Base-by-base conservation (phyloP, 441 rosid genomes). In the Populus hybrid region DNA sequence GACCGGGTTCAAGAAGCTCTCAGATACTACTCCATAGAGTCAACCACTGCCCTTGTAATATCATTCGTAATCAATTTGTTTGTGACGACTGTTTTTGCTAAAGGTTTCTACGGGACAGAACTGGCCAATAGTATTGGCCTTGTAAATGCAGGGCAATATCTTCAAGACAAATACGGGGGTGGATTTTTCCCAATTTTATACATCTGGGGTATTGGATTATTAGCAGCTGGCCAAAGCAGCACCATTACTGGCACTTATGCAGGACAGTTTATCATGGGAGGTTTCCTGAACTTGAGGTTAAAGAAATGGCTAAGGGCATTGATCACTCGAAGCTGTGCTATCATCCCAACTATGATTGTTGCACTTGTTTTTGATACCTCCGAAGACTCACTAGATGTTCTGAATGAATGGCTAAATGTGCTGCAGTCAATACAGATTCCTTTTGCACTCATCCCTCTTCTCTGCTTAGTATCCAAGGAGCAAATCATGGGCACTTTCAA, bases 211-310 rank as follows among this genome's bases (percentile, higher is more conserved):
- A 92, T 93, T 64, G 99, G 98, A 10, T 80, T 93, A 76, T 78
- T 93, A 80, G 98, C 98, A 31, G 97, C 98, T 45, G 99, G 99
- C 4, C 98, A 95, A 75, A 95, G 99, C 81, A 95, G 99, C 70
- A 95, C 99, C 1, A 89, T 95, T 20, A 95, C 98, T 2, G 96
- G 97, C 50, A 95, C 98, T 14, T 95, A 93, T 12, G 98, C 98
- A 0, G 96, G 99, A 80, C 99, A 95, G 78, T 95, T 95, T 81
- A 95, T 95, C 72, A 95, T 93, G 97, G 98, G 95, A 2, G 99
- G 99, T 66, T 95, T 95, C 84, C 85, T 95, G 26, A 90, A 92
- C 74, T 67, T 93, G 84, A 86, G 86, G 78, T 79, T 95, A 88
- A 91, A 86, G 86, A 95, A 95, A 83, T 95, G 99, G 99, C 67